phyloP scores from a whole-genome alignment of 495 filamentous ascomycete species.

The Cercophora newfieldiana region DNA sequence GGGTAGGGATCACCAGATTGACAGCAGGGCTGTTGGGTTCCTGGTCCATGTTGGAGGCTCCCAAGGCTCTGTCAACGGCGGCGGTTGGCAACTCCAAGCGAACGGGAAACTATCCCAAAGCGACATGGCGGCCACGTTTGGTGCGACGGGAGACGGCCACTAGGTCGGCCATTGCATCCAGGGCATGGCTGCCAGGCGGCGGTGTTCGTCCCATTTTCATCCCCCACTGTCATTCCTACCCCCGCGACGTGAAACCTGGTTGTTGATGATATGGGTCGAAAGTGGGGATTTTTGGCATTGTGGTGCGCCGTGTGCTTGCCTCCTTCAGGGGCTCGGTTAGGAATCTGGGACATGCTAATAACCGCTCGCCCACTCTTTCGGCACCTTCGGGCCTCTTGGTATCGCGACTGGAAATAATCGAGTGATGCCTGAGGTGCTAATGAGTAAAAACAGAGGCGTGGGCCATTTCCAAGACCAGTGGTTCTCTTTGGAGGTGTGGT shows the following conservation, averaged over 20 bases:
- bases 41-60: background rate
- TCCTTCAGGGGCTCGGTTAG: background rate
- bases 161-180: background rate
- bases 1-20: background rate
- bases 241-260: slow-evolving; percentile 24
- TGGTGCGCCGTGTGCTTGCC: background rate
- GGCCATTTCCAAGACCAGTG: background rate
- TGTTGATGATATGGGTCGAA: slow-evolving; percentile 21
- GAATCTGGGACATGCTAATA: background rate
- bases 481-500: background rate
- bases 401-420: too few species aligned
- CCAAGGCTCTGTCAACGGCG: background rate
- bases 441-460: too few species aligned
- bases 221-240: slow-evolving; percentile 6
- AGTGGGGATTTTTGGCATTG: slow-evolving; percentile 5
- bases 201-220: background rate
- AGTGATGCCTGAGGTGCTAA: too few species aligned
- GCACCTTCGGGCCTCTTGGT: background rate
- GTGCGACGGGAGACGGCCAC: background rate
- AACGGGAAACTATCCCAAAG: background rate
- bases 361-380: background rate
- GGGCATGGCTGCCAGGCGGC: background rate
- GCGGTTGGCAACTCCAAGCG: background rate
- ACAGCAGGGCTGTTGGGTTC: background rate
- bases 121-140: background rate